Conservation (phyloP, 768 basidiomycete genomes). For the Saitozyma sp. region DNA sequence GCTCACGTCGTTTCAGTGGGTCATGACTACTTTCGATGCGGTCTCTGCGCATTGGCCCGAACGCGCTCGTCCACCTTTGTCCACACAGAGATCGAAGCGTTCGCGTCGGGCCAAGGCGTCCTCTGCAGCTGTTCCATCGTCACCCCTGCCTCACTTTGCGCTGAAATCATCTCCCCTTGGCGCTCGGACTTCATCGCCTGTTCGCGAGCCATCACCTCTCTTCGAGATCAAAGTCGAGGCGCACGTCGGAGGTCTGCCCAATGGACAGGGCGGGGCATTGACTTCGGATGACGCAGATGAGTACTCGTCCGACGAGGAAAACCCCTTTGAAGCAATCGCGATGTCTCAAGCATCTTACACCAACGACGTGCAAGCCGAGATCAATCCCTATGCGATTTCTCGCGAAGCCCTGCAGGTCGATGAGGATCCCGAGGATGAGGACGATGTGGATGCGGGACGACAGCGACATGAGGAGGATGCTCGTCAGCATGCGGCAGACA, state of each 20-base stretch:
- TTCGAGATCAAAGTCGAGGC: conserved; percentile 16
- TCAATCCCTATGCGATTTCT: conserved; percentile 28
- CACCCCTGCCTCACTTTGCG: conserved; percentile 3
- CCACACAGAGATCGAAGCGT: conserved; percentile 31
- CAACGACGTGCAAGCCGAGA: conserved; percentile 27
- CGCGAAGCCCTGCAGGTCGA: conserved; percentile 42
- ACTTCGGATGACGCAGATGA: conserved; percentile 56
- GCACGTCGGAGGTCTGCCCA: conserved; percentile 6
- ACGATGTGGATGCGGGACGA: conserved; percentile 25
- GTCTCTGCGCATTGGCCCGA: conserved; percentile 75
- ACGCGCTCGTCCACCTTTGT: conserved; percentile 19
- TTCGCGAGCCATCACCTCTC: conserved; percentile 7
- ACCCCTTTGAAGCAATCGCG: conserved; percentile 38
- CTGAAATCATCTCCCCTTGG: conserved; percentile 8
- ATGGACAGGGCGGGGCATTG: conserved; percentile 12
- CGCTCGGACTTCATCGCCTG: neutral
- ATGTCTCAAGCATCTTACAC: conserved; percentile 37
- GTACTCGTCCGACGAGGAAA: conserved; percentile 31
- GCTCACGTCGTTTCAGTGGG: conserved; percentile 54
- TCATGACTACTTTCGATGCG: conserved; percentile 88
- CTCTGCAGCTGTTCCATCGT: conserved; percentile 10
- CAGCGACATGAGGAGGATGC: conserved; percentile 30
- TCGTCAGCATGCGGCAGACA: conserved; percentile 38
- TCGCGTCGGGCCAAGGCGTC: conserved; percentile 21
- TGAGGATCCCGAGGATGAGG: conserved; percentile 51